Evolutionary conservation across 2,329 filamentous ascomycete species (phyloP).

Genomic region (Botrytis hyacinthi): DNA sequence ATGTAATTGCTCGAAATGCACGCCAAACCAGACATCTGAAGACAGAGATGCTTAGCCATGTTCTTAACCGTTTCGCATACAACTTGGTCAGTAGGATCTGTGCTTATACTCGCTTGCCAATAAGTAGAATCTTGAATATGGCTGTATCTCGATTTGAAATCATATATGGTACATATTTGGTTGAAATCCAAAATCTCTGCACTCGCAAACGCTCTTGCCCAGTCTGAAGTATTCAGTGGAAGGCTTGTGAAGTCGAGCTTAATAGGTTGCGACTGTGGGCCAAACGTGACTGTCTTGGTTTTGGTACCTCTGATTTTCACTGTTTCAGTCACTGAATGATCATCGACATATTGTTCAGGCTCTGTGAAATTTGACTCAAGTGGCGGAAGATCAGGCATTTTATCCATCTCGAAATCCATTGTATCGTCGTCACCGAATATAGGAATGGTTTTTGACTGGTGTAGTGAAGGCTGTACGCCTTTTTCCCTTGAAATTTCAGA

Average conservation of each 20-base stretch:
- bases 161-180: slow-evolving; percentile 32
- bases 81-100: slow-evolving; percentile 19
- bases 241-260: slow-evolving; percentile 4
- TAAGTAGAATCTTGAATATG: slow-evolving; percentile 15
- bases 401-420: not conserved
- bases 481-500: not conserved
- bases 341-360: not conserved
- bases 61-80: slow-evolving; percentile 23
- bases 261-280: not conserved
- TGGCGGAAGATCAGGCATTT: not conserved
- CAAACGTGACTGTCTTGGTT: slow-evolving; percentile 4
- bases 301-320: not conserved
- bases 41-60: slow-evolving; percentile 28
- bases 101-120: slow-evolving; percentile 26
- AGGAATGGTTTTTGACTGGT: not conserved
- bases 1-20: slow-evolving; percentile 24
- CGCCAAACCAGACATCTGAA: slow-evolving; percentile 29
- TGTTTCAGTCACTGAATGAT: too few species aligned
- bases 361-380: not conserved
- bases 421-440: not conserved
- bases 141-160: slow-evolving; percentile 28
- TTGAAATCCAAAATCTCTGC: slow-evolving; percentile 23
- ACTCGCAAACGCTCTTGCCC: not conserved
- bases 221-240: not conserved
- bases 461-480: not conserved